Evolutionary conservation across 495 filamentous ascomycete genomes (phyloP), one percentile per base, ranked within the genome.

Genomic region (Penicillium ucsense): DNA sequence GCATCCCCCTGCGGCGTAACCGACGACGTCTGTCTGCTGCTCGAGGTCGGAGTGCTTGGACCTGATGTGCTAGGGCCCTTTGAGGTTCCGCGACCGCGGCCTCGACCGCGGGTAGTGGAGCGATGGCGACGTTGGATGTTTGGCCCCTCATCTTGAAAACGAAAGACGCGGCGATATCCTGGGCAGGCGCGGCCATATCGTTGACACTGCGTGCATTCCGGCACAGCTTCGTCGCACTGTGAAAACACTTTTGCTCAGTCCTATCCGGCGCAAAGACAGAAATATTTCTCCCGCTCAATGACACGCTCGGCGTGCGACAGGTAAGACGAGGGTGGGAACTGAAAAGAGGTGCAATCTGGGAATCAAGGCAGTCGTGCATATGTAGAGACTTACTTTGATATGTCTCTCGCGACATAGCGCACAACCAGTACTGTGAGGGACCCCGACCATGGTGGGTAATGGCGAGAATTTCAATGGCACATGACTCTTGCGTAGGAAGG

Each of bases 401-500:
- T 63, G 63, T 50, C 65, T 54, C 43, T 63, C 62, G 20, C 62
- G 63, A 54, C 65, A 68, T 32, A 62, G 58, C 20, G 63, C 41
- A 53, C 65, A 68, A 36, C 63, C 65, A 48, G 58, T 66, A 49
- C 63, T 66, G 41, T 68, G 62, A 33, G 65, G 65, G 35, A 68
- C 65, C 30, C 65, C 65, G 46, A 65, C 63, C 65, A 68, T 68
- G 46, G 44, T 58, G 43, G 30, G 37, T 27, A 36, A 47, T 28
- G 9, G 38, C 35, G 31, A 10, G 52, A 43, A 53, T 20, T 20
- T 53, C 31, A 43, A 35, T 32, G 40, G 41, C 11, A 41, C 54
- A 56, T 53, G 44, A 38, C 38, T 49, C 44, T 45, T 30, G 10
- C 43, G 33, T 31, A 33, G 41, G 41, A 43, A 31, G 41, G 41